Percentiles rank a stretch among this genome's conserved stretches.
phyloP scores from a whole-genome alignment of 2,329 filamentous ascomycete genomes.

The Acephala macrosclerotiorum region DNA sequence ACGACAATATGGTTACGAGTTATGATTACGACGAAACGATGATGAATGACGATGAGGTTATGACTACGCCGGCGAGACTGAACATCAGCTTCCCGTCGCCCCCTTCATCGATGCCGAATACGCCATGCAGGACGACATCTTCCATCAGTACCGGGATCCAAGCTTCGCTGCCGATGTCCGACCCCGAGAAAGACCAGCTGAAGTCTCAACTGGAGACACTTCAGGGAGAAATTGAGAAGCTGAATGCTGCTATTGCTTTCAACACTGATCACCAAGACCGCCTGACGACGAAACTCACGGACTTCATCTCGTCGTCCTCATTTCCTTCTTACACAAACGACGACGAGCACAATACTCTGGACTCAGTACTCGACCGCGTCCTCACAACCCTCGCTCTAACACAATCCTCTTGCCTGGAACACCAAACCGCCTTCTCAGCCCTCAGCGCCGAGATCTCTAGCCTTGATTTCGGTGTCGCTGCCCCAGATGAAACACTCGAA shows the following conservation, averaged over 20 bases:
- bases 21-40: conserved; percentile 39
- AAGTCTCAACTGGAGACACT: conserved; percentile 37
- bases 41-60: conserved; percentile 35
- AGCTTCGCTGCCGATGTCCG: conserved; percentile 28
- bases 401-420: conserved; percentile 40
- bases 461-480: conserved; percentile 63
- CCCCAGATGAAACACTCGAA: conserved; percentile 48
- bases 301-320: conserved; percentile 33
- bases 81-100: conserved; percentile 43
- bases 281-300: conserved; percentile 39
- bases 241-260: conserved; percentile 38
- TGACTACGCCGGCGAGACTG: conserved; percentile 39
- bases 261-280: conserved; percentile 38
- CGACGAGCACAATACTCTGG: conserved; percentile 38
- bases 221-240: conserved; percentile 36
- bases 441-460: conserved; percentile 54
- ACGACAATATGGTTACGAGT: conserved; percentile 50
- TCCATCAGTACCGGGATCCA: conserved; percentile 34
- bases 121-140: conserved; percentile 34
- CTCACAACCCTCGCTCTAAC: conserved; percentile 43
- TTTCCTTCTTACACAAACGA: conserved; percentile 22
- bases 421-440: conserved; percentile 56
- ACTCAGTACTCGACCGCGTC: conserved; percentile 42
- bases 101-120: conserved; percentile 42
- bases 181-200: conserved; percentile 38